These are phyloP conservation scores for Salix viminalis DNA, from an alignment of 345 rosid species.

Conservation along the genomic window DNA sequence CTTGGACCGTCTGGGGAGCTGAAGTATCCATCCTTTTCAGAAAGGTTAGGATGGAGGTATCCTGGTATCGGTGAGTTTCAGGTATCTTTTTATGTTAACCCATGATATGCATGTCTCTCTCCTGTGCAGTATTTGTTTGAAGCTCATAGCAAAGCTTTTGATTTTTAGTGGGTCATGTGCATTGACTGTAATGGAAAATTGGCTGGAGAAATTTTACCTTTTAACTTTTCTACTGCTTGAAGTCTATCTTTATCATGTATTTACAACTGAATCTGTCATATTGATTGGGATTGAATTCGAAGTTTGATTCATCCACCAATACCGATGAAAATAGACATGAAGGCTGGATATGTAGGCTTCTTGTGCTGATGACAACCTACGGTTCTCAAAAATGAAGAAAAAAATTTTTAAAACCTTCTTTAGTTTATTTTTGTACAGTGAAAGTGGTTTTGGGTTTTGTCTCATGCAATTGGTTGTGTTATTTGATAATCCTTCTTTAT, in stretches of 20 bases:
- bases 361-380: no score
- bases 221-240: no score
- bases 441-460: no score
- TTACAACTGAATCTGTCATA: not conserved
- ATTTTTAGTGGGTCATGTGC: not conserved
- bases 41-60: conserved; percentile 87
- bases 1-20: conserved; percentile 89
- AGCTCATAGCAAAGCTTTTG: not conserved
- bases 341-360: no score
- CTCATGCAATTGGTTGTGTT: no score
- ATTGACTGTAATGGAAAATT: not conserved
- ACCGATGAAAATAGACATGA: no score
- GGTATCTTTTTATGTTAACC: conserved; percentile 48
- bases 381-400: no score
- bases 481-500: no score
- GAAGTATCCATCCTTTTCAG: conserved; percentile 78
- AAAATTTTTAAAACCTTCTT: no score
- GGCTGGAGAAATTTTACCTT: not conserved
- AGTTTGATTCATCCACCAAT: no score
- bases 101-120: not conserved
- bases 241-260: not conserved
- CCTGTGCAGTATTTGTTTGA: not conserved
- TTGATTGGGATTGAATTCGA: no score
- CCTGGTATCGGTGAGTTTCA: conserved; percentile 99
- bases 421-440: no score